Evolutionary conservation across 257 asterid genomes (phyloP), one percentile per base, ranked within the genome.

Genomic region (Jacaranda copaia): DNA sequence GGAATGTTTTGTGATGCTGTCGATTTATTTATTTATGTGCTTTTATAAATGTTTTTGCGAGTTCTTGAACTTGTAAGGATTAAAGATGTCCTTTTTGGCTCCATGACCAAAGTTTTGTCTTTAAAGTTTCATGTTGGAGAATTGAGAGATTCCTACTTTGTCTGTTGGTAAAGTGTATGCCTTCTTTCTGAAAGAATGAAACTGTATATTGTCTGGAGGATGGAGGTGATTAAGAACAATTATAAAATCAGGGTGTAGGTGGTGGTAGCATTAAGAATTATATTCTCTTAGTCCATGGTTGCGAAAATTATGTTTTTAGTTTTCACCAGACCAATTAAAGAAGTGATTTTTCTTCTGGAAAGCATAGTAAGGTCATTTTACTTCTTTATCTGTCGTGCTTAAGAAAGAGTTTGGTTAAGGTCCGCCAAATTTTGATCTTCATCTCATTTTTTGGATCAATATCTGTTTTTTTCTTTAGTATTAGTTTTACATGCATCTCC

Each of bases 31-130:
- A 25, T 25, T 25, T 25, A 25, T 25, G 1, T 25, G 2, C 1
- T 25, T 25, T 25, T 77, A 5, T 10, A 45, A 15, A 38, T 36
- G 43, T 70, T 45, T 13, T 18, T 59, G 2, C 2, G 3, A 46
- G 64, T 35, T 45, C 35, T 39, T 51, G 32, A 48, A 16, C 20
- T 35, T 61, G 1, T 11, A 5, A 51, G 73, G 39, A 53, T 51
- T 51, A 43, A 35, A 48, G 3, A 13, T 32, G 53, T 59, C 11
- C 12, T 58, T 60, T 60, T 69, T 39, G 59, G 15, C 35, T 70
- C 32, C 49, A 16, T 45, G 19, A 70, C 15, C 66, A 14, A 61
- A 48, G 67, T 60, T 62, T 73, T 52, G 18, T 62, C 25, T 68
- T 64, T 5, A 5, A 6, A 48, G 70, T 39, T 40, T 64, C 43